Percentiles rank a stretch among this genome's conserved stretches.
Evolutionary conservation across 345 rosid species (phyloP).

Genomic region (Euclidium syriacum): DNA sequence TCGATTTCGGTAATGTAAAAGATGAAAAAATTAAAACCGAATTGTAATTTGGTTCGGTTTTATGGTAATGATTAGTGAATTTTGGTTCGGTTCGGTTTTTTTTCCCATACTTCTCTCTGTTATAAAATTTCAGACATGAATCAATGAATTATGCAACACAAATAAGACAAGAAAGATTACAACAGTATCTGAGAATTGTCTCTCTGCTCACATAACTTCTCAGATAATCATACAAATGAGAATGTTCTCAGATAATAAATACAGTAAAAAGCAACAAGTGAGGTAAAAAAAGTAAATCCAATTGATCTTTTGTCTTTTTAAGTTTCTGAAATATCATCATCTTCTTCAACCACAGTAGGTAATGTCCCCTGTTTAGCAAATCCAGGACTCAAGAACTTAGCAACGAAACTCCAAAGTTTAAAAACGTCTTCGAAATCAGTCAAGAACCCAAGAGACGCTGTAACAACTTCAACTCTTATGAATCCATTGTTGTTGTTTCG

Average conservation of each 20-base stretch:
- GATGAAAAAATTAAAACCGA: too few species aligned
- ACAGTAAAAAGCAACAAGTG: constrained; percentile 19
- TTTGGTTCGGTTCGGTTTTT: too few species aligned
- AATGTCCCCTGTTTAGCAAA: constrained; percentile 66
- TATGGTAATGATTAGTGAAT: too few species aligned
- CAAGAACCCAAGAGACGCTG: constrained; percentile 92
- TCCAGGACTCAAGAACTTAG: constrained; percentile 78
- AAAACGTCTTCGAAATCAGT: constrained; percentile 96
- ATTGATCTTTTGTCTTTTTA: constrained; percentile 8
- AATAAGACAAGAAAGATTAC: constrained; percentile 5
- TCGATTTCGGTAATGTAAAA: too few species aligned
- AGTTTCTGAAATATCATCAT: constrained; percentile 41
- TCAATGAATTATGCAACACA: constrained; percentile 24
- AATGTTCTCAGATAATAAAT: constrained; percentile 11
- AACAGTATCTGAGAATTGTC: constrained; percentile 8
- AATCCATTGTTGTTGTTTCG: constrained; percentile 50
- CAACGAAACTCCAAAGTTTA: constrained; percentile 83
- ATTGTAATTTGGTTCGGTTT: too few species aligned
- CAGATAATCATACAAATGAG: constrained; percentile 27
- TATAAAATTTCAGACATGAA: constrained; percentile 13
- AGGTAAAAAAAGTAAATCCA: not conserved
- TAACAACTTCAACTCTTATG: constrained; percentile 80
- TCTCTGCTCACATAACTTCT: constrained; percentile 21
- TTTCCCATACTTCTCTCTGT: not conserved
- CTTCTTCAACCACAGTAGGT: constrained; percentile 72